phyloP scores from a whole-genome alignment of 805 yeast species.

The Pichia manshurica region DNA sequence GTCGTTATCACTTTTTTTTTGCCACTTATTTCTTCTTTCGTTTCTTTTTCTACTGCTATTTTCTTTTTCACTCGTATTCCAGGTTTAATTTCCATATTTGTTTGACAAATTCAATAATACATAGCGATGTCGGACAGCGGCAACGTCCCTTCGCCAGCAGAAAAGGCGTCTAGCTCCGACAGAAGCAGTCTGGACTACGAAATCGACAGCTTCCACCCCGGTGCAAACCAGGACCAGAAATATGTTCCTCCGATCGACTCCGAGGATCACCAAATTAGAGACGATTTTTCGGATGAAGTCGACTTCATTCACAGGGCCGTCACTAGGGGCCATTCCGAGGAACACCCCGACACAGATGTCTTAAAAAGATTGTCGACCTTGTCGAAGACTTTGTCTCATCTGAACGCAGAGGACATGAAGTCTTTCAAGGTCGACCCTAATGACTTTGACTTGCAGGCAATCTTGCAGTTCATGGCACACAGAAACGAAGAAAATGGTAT shows the following conservation, averaged over 20 bases:
- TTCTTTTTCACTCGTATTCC: too few relatives aligned
- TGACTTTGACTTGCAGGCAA: constrained; percentile 36
- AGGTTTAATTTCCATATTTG: too few relatives aligned
- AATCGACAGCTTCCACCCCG: constrained; percentile 3
- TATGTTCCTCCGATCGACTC: too few relatives aligned
- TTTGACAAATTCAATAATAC: too few relatives aligned
- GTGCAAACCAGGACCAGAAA: background rate
- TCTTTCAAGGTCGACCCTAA: constrained; percentile 14
- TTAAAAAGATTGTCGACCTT: constrained; percentile 9
- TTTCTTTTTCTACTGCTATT: too few relatives aligned
- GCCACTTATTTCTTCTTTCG: too few relatives aligned
- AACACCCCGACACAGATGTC: constrained; percentile 4
- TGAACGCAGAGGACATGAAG: constrained; percentile 16
- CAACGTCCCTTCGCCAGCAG: background rate
- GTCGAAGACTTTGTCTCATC: constrained; percentile 11
- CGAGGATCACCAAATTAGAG: background rate
- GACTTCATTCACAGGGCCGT: constrained; percentile 1
- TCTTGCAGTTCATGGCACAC: constrained; percentile 34
- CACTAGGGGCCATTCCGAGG: background rate
- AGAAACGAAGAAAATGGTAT: constrained; percentile 41
- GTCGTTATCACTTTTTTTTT: too few relatives aligned
- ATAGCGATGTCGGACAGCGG: background rate
- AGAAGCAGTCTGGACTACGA: background rate
- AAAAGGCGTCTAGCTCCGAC: background rate
- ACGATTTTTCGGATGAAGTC: background rate